A percentile compares a stretch with the other conserved stretches of the same genome.
phyloP scores from a whole-genome alignment of 768 basidiomycete species.

The Phlebiopsis gigantea region DNA sequence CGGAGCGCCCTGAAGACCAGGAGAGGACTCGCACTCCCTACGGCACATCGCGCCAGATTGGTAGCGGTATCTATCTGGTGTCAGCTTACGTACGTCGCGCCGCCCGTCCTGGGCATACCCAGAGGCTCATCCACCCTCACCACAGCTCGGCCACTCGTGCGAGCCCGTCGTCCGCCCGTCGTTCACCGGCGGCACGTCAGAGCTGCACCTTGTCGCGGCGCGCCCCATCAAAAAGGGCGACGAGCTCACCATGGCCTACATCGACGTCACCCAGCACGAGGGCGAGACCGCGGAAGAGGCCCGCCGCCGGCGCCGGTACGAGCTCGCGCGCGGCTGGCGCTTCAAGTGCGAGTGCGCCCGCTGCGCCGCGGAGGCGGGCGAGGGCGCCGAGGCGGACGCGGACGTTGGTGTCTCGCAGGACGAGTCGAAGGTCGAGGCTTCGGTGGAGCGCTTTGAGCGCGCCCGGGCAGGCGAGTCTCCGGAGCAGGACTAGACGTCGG shows the following conservation, averaged over 20 bases:
- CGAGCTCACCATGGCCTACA: constrained; percentile 69
- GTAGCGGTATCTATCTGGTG: constrained; percentile 68
- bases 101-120: not conserved
- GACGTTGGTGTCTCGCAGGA: constrained; percentile 39
- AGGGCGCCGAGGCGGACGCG: constrained; percentile 18
- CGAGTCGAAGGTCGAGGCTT: constrained; percentile 42
- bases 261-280: constrained; percentile 55
- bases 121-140: not conserved
- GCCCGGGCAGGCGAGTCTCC: not conserved
- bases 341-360: constrained; percentile 71
- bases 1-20: constrained; percentile 57
- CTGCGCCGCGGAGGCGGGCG: constrained; percentile 47
- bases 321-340: constrained; percentile 77
- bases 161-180: constrained; percentile 58
- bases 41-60: constrained; percentile 72
- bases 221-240: constrained; percentile 70
- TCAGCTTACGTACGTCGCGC: constrained; percentile 57
- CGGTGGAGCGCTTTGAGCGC: constrained; percentile 22
- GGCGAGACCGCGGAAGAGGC: constrained; percentile 51
- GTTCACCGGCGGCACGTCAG: constrained; percentile 61
- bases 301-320: constrained; percentile 59
- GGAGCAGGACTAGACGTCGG: not conserved
- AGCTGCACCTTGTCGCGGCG: constrained; percentile 65
- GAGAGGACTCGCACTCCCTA: constrained; percentile 74
- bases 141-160: constrained; percentile 68